A percentile compares a stretch with the other conserved stretches of the same genome.
These are phyloP conservation scores for Alectoria sarmentosa DNA, from an alignment of 495 filamentous ascomycete genomes.

Conservation along the genomic window DNA sequence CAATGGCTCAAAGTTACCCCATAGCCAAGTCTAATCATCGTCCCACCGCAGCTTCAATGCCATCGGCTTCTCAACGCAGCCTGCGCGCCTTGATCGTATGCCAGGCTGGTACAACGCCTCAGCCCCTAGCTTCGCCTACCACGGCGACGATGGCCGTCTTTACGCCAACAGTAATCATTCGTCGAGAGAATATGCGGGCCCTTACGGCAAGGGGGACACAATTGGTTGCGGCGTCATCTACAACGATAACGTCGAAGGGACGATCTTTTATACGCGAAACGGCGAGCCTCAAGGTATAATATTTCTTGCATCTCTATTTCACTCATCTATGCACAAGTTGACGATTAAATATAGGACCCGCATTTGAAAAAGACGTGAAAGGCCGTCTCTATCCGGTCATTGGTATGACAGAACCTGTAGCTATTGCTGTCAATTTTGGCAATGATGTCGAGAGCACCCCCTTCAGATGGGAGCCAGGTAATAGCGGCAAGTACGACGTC, in stretches of 20 bases:
- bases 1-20: neutral
- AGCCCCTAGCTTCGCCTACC: constrained; percentile 2
- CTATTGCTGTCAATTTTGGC: neutral
- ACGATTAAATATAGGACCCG: neutral
- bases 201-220: neutral
- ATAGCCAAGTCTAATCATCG: neutral
- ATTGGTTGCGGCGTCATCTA: constrained; percentile 5
- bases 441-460: neutral
- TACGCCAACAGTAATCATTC: constrained; percentile 2
- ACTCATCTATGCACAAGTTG: neutral
- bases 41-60: neutral
- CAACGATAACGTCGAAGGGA: neutral
- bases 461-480: constrained; percentile 3
- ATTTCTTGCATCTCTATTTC: fast-evolving
- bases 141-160: constrained; percentile 1
- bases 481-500: neutral
- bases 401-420: neutral
- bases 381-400: neutral
- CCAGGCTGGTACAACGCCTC: constrained; percentile 2
- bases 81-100: constrained; percentile 3
- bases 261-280: neutral
- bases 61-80: constrained; percentile 3
- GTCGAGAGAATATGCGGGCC: neutral
- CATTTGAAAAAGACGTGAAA: neutral
- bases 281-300: neutral